Base-by-base conservation (phyloP, 2,329 filamentous ascomycete genomes). In the Tympanopsis confertula region DNA sequence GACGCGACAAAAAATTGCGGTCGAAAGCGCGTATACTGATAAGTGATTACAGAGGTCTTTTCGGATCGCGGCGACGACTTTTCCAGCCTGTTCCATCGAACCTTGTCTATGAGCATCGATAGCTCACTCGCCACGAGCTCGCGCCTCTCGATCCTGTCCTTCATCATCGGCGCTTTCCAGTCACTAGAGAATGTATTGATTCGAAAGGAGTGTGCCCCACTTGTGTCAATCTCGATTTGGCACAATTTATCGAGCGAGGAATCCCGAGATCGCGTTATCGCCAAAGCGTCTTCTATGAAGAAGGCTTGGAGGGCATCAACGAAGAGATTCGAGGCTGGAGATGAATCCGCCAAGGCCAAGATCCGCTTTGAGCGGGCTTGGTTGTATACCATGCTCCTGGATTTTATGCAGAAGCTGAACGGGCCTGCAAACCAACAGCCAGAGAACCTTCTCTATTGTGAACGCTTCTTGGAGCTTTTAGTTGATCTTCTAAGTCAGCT, bases 211-310 rank as follows among this genome's bases (percentile, higher is more conserved):
- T 96, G 91, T 58, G 91, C 89, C 5, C 86, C 93, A 2, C 66
- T 98, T 37, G 89, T 98, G 15, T 91, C 87, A 12, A 94, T 98
- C 49, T 82, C 85, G 1, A 86, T 91, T 49, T 98, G 91, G 91
- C 86, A 96, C 51, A 93, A 94, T 53, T 63, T 98, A 26, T 83
- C 85, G 20, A 83, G 74, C 40, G 86, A 93, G 22, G 69, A 72
- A 41, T 74, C 78, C 44, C 75, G 86, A 46, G 85, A 94, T 39
- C 65, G 66, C 22, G 74, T 78, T 39, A 69, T 98, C 20, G 78
- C 85, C 32, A 78, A 84, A 47, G 73, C 74, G 35, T 61, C 75
- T n/a, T 79, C 85, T 45, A 60, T 94, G 49, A 80, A 76, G 54
- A 96, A 95, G 56, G 82, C 86, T 36, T 98, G 91, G 91, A 80